These are phyloP conservation scores for Chrysosporium keratinophilum DNA, from an alignment of 2,329 filamentous ascomycete genomes.

Conservation along the genomic window DNA sequence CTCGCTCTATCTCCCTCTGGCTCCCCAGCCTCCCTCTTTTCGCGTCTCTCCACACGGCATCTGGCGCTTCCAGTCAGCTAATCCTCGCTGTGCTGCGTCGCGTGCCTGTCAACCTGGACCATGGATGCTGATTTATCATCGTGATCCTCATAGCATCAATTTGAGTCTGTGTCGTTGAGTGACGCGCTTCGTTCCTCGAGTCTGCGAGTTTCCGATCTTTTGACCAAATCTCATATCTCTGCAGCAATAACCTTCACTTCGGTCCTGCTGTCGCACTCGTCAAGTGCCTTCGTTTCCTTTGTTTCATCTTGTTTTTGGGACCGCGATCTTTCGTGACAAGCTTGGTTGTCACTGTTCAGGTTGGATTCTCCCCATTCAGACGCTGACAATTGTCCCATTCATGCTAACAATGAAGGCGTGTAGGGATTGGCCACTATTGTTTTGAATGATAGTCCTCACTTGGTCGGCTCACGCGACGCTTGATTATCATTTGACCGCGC, in stretches of 20 bases:
- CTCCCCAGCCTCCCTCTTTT: constrained; percentile 10
- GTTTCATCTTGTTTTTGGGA: neutral
- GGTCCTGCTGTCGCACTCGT: neutral
- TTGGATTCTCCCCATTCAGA: neutral
- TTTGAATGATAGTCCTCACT: constrained; percentile 1
- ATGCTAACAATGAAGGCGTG: neutral
- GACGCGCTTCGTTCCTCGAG: constrained; percentile 9
- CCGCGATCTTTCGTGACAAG: neutral
- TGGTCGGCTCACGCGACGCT: neutral
- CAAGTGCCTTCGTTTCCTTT: constrained; percentile 6
- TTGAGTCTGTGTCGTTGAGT: neutral
- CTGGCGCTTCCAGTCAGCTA: constrained; percentile 1
- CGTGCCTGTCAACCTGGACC: neutral
- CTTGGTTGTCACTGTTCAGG: constrained; percentile 2
- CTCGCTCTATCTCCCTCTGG: neutral
- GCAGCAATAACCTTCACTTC: neutral
- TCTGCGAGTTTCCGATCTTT: constrained; percentile 1
- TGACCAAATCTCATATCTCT: neutral
- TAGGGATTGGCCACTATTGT: neutral
- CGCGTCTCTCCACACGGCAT: neutral
- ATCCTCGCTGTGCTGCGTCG: neutral
- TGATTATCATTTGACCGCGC: neutral
- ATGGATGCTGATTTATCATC: constrained; percentile 4
- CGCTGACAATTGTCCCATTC: neutral
- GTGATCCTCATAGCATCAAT: neutral